Conservation (phyloP, 352 stramenopile genomes). For the Phytophthora sp. region DNA sequence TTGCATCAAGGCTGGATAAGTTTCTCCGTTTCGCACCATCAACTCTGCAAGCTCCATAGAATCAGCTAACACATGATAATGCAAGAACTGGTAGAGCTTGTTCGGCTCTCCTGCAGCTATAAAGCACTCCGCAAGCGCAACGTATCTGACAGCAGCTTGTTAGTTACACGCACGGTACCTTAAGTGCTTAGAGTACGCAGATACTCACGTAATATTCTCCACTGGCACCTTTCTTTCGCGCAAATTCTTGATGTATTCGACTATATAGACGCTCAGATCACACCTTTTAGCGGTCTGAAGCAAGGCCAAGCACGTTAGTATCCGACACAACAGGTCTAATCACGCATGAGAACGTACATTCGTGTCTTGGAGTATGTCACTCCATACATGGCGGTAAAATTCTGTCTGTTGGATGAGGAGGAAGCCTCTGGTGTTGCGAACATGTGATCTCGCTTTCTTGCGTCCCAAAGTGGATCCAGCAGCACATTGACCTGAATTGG, state of each 20-base stretch:
- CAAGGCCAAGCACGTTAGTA: slow-evolving; percentile 8
- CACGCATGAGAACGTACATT: slow-evolving; percentile 34
- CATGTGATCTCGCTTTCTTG: slow-evolving; percentile 1
- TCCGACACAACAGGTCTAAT: not conserved
- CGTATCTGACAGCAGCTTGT: slow-evolving; percentile 44
- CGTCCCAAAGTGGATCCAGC: not conserved
- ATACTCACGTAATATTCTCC: slow-evolving; percentile 65
- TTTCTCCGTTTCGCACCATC: slow-evolving; percentile 42
- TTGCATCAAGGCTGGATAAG: slow-evolving; percentile 50
- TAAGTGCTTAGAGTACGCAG: not conserved
- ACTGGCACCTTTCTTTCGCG: slow-evolving; percentile 55
- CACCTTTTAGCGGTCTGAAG: slow-evolving; percentile 45
- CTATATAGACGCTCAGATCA: slow-evolving; percentile 59
- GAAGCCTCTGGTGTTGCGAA: slow-evolving; percentile 52
- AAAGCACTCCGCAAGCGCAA: slow-evolving; percentile 60
- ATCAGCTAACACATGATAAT: slow-evolving; percentile 62
- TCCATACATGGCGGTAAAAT: slow-evolving; percentile 65
- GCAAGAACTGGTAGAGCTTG: slow-evolving; percentile 74
- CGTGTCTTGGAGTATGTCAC: slow-evolving; percentile 45
- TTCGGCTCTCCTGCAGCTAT: slow-evolving; percentile 45
- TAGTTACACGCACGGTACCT: slow-evolving; percentile 1
- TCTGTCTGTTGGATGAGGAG: slow-evolving; percentile 64
- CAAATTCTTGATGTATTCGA: slow-evolving; percentile 73
- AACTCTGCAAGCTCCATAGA: slow-evolving; percentile 64
- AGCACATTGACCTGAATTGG: not conserved